These are phyloP conservation scores for Diaporthe sp. DNA, from an alignment of 2,329 filamentous ascomycete genomes.

Conservation along the genomic window DNA sequence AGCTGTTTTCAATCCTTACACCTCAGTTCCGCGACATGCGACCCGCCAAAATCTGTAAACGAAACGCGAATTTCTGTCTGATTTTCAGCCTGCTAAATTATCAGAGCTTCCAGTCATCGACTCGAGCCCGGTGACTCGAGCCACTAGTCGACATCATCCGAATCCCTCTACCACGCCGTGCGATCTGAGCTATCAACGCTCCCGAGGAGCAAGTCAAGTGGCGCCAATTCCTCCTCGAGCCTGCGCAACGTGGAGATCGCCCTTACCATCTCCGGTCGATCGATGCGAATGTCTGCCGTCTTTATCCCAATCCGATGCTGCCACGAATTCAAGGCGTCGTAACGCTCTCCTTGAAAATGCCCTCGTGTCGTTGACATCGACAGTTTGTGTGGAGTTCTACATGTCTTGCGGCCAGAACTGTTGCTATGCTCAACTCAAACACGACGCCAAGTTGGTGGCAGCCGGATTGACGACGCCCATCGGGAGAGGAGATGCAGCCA, in stretches of 20 bases:
- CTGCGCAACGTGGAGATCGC: conserved; percentile 49
- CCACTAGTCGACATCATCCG: not conserved
- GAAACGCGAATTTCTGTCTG: not conserved
- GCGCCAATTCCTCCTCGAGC: conserved; percentile 50
- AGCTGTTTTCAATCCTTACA: no score
- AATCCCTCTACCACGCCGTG: not conserved
- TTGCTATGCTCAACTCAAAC: not conserved
- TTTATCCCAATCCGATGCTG: conserved; percentile 62
- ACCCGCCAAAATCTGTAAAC: not conserved
- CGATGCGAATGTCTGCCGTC: conserved; percentile 63
- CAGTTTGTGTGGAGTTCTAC: not conserved
- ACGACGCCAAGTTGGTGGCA: no score
- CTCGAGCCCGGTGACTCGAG: not conserved
- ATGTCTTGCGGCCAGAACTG: not conserved
- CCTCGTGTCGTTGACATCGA: not conserved
- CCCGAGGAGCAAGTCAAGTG: not conserved
- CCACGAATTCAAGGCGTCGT: conserved; percentile 65
- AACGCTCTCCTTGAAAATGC: conserved; percentile 59
- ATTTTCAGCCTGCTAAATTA: not conserved
- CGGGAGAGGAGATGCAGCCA: no score
- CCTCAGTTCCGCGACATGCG: not conserved
- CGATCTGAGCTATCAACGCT: not conserved
- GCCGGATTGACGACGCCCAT: not conserved
- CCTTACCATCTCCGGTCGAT: conserved; percentile 66
- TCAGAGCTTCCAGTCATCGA: no score